Evolutionary conservation across 1,284 basidiomycete genomes (phyloP), one percentile per base, ranked within the genome.

Genomic region (Ceratobasidium sp.): DNA sequence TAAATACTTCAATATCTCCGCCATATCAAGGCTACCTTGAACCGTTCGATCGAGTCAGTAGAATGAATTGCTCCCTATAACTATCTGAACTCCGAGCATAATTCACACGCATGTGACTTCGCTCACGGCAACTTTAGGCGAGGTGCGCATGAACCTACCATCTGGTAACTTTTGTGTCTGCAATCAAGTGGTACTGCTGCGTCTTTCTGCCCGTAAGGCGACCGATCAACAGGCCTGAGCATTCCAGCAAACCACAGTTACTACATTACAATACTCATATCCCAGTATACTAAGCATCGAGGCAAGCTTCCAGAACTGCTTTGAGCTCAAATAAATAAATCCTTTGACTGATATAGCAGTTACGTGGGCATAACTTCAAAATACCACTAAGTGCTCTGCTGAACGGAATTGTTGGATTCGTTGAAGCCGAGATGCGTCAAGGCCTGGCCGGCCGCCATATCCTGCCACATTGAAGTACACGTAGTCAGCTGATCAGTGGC

Each of bases 371-470:
- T 50, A 50, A 50, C 12, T 15, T 50, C 48, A 15, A 20, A 2
- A 50, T 20, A 15, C 48, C 12, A 13, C 48, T 50, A 50, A 50
- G 48, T 20, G 4, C 20, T 50, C 48, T 50, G 13, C 20, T 50
- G 48, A 50, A 20, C 13, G 20, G 13, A 15, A 20, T 50, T 50
- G 13, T 50, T 20, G 48, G 48, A 20, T 3, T 50, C 48, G 2
- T 50, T 3, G 48, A 50, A 50, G 1, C 42, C 73, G 9, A 75
- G 48, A 12, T 50, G 1, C 5, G n/a, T n/a, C 15, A 75, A 23
- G 33, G 73, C 73, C 20, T 38, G 52, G 0, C 46, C 62, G 2
- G 73, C 73, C 12, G 73, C 73, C 17, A 42, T 15, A n/a, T 75
- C 38, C 73, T 75, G n/a, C 52, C 6, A 4, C 10, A 26, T 2